phyloP scores from a whole-genome alignment of 495 filamentous ascomycete species.

The Neurospora hispaniola region DNA sequence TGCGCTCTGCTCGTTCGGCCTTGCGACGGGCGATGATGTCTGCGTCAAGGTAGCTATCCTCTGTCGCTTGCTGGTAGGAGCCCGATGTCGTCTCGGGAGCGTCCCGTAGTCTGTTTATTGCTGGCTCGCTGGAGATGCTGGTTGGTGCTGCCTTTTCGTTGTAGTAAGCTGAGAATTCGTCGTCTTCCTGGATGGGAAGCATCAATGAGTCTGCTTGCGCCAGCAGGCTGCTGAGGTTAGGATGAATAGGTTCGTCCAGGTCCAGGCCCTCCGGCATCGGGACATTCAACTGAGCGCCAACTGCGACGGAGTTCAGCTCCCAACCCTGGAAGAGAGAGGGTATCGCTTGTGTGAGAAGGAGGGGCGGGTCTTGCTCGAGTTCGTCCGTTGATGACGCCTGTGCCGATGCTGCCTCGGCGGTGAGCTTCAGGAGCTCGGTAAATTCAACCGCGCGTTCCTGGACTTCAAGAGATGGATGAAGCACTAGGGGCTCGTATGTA shows the following conservation, averaged over 20 bases:
- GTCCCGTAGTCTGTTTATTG: slow-evolving; percentile 39
- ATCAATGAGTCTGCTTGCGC: slow-evolving; percentile 44
- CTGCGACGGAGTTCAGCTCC: slow-evolving; percentile 85
- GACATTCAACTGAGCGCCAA: slow-evolving; percentile 75
- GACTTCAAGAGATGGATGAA: slow-evolving; percentile 84
- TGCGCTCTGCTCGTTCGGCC: slow-evolving; percentile 60
- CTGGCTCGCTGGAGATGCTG: slow-evolving; percentile 37
- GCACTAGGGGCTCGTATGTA: slow-evolving; percentile 63
- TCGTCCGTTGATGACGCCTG: slow-evolving; percentile 45
- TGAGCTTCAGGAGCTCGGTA: slow-evolving; percentile 74
- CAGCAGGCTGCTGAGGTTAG: slow-evolving; percentile 55
- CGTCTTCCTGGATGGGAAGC: slow-evolving; percentile 41
- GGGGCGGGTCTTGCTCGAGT: slow-evolving; percentile 53
- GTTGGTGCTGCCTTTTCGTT: slow-evolving; percentile 38
- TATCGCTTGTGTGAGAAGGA: slow-evolving; percentile 77
- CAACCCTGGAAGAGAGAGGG: slow-evolving; percentile 75
- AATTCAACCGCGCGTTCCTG: slow-evolving; percentile 93
- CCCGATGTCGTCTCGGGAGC: slow-evolving; percentile 27
- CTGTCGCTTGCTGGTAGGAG: slow-evolving; percentile 54
- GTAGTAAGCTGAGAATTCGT: slow-evolving; percentile 68
- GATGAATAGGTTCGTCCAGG: slow-evolving; percentile 71
- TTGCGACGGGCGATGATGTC: slow-evolving; percentile 53
- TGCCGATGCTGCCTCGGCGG: slow-evolving; percentile 64
- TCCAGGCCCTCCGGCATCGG: slow-evolving; percentile 63
- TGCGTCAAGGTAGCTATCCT: slow-evolving; percentile 49